Base-by-base conservation (phyloP, 306 rosid species). In the Mimosa pudica region DNA sequence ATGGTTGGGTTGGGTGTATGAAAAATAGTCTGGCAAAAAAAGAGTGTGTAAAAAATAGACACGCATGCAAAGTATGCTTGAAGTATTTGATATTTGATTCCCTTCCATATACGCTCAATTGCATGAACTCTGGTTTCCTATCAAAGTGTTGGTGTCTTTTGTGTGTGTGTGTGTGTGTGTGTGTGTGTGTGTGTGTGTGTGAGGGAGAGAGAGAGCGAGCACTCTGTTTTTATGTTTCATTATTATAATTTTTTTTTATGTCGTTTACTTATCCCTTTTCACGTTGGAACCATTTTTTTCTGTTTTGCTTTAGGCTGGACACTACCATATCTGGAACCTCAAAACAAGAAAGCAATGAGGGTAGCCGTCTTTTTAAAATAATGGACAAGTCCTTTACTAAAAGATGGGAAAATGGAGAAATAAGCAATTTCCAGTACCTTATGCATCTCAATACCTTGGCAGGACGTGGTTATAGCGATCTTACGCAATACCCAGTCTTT, bases 391-490 rank as follows among this genome's bases (percentile, higher is more conserved):
- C 99, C 60, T 96, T 96, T 88, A 93, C 96, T 46, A 96, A 89
- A 85, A 88, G 97, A 79, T 96, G 99, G 99, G 98, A 96, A 82
- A 93, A 78, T 88, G 99, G 99, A 75, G 99, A 96, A 85, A 93
- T 93, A 75, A 96, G 97, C 94, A 96, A 96, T 79, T 96, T 96
- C 81, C 99, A 96, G 72, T 96, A 96, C 87, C 98, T 96, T 77
- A 96, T 96, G 99, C 99, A 96, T 88, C 98, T 96, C 75, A 96
- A 96, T 77, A 96, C 99, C 77, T 90, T 93, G 90, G 99, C 99
- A 16, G 99, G 99, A 66, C 99, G 99, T 75, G 99, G 99, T 65
- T 96, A 96, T 85, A 96, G 97, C 82, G 99, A 96, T 87, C 98
- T 96, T 79, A 96, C 99, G 68, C 99, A 96, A 80, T 96, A 93